Percentiles rank a stretch among this genome's conserved stretches.
Conservation (phyloP, 257 asterid species). For the Perilla frutescens region DNA sequence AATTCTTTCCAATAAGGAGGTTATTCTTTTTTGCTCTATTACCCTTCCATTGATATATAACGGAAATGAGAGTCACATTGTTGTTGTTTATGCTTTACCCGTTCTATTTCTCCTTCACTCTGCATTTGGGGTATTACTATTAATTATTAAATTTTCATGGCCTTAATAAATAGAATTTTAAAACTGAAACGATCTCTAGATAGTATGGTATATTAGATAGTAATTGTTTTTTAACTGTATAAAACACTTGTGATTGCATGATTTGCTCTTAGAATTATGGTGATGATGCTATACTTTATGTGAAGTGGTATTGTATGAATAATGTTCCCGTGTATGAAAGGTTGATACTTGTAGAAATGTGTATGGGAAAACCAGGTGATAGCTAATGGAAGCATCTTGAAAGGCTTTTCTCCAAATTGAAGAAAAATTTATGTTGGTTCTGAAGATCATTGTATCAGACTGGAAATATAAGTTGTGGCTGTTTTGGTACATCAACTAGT, state of each 20-base stretch:
- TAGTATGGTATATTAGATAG: background rate
- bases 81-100: too few species aligned
- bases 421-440: slow-evolving; percentile 13
- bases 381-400: slow-evolving; percentile 36
- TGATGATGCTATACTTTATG: too few species aligned
- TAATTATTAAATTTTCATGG: too few species aligned
- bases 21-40: too few species aligned
- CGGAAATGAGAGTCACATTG: too few species aligned
- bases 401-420: slow-evolving; percentile 37
- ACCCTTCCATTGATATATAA: too few species aligned
- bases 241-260: background rate
- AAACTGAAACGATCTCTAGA: too few species aligned
- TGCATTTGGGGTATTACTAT: too few species aligned
- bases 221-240: background rate
- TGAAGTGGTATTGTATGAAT: slow-evolving; percentile 28
- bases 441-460: slow-evolving; percentile 34
- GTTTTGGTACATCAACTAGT: slow-evolving; percentile 59
- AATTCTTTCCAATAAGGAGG: too few species aligned
- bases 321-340: slow-evolving; percentile 20
- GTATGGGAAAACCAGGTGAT: slow-evolving; percentile 23
- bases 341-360: slow-evolving; percentile 28
- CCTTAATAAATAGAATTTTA: too few species aligned
- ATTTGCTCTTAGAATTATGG: background rate
- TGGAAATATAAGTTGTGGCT: slow-evolving; percentile 67
- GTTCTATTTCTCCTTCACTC: too few species aligned